phyloP scores from a whole-genome alignment of 192 early-diverging fungal species.

The Coemansia sp. region DNA sequence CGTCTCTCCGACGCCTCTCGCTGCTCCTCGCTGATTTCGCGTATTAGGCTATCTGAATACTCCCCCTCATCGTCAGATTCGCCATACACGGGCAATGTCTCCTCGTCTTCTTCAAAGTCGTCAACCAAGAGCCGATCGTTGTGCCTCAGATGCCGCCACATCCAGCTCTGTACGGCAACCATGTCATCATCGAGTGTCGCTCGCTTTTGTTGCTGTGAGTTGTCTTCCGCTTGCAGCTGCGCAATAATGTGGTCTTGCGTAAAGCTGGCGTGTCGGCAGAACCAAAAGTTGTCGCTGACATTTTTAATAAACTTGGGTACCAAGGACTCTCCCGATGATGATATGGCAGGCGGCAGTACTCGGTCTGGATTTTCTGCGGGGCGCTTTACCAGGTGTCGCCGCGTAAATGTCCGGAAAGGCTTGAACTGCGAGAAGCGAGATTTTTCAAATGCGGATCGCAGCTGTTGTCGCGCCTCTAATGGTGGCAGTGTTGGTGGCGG shows the following conservation, averaged over 20 bases:
- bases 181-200: not conserved
- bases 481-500: not conserved
- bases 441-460: not conserved
- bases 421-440: not conserved
- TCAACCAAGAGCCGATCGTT: not conserved
- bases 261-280: constrained; percentile 16
- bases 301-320: not conserved
- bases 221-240: not conserved
- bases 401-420: constrained; percentile 4
- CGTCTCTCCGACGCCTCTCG: not conserved
- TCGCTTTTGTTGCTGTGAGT: not conserved
- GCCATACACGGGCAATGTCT: constrained; percentile 50
- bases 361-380: not conserved
- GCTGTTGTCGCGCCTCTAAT: not conserved
- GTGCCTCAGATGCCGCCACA: constrained; percentile 1
- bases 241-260: not conserved
- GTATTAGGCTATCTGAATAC: constrained; percentile 22
- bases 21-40: constrained; percentile 28
- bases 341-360: not conserved
- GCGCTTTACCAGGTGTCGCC: not conserved
- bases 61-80: constrained; percentile 33
- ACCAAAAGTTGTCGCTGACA: constrained; percentile 15
- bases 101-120: constrained; percentile 6
- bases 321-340: not conserved
- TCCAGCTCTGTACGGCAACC: constrained; percentile 1